Percentiles rank a stretch among this genome's conserved stretches.
Evolutionary conservation across 768 basidiomycete genomes (phyloP).

Genomic region (Austroboletus festivus): DNA sequence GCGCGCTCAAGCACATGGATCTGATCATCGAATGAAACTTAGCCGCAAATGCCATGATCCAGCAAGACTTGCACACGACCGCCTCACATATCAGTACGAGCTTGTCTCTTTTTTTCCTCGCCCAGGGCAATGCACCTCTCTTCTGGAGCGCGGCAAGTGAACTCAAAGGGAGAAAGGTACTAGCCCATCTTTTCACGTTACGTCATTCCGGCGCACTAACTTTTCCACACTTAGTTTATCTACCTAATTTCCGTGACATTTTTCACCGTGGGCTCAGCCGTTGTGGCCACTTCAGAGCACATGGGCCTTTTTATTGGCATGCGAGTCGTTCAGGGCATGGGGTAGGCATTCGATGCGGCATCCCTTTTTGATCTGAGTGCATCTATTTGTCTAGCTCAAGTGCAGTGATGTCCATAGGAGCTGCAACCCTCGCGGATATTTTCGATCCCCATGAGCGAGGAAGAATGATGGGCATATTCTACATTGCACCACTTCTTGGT

Average conservation of each 20-base stretch:
- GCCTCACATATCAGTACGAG: constrained; percentile 62
- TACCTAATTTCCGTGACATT: constrained; percentile 52
- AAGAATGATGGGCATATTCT: constrained; percentile 79
- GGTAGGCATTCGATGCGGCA: too few species aligned
- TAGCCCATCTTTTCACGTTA: not conserved
- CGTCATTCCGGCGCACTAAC: too few species aligned
- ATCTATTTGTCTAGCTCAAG: constrained; percentile 43
- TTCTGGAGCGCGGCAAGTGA: constrained; percentile 39
- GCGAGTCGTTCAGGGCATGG: constrained; percentile 61
- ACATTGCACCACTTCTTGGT: constrained; percentile 75
- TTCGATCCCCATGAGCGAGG: constrained; percentile 57
- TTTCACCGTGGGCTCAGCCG: constrained; percentile 53
- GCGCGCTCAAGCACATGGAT: not conserved
- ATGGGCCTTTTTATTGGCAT: constrained; percentile 64
- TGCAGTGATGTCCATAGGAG: constrained; percentile 68
- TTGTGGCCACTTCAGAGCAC: constrained; percentile 53
- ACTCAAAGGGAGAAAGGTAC: constrained; percentile 71
- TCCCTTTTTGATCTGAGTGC: too few species aligned
- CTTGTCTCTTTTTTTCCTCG: constrained; percentile 67
- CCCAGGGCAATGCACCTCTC: constrained; percentile 54
- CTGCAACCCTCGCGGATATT: constrained; percentile 56
- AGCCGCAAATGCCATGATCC: constrained; percentile 70
- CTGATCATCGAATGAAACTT: not conserved
- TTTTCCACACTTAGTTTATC: constrained; percentile 26
- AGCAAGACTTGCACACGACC: constrained; percentile 58